Percentiles rank a stretch among this genome's conserved stretches.
Conservation (phyloP, 2,329 filamentous ascomycete species). For the Corynespora cassiicola region DNA sequence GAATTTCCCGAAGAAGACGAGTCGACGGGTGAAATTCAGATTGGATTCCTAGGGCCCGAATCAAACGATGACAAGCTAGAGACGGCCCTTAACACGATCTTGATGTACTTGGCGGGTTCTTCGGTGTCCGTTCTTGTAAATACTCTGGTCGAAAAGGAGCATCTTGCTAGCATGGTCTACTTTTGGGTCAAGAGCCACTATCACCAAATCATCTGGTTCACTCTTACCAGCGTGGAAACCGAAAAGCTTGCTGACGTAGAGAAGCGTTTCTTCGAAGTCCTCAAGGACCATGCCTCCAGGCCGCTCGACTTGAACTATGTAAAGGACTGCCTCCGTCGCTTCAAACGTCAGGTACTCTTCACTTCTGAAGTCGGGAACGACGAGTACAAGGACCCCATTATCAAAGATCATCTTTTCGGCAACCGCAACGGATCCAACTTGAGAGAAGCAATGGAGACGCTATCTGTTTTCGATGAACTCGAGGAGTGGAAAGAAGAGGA, state of each 20-base stretch:
- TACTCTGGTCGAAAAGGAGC: slow-evolving; percentile 88
- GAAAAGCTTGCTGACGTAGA: slow-evolving; percentile 85
- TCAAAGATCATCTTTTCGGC: slow-evolving; percentile 91
- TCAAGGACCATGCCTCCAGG: slow-evolving; percentile 80
- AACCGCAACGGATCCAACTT: slow-evolving; percentile 73
- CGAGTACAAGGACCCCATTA: slow-evolving; percentile 84
- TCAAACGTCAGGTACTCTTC: slow-evolving; percentile 82
- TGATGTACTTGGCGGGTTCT: slow-evolving; percentile 90
- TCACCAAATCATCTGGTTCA: slow-evolving; percentile 83
- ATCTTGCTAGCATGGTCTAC: slow-evolving; percentile 84
- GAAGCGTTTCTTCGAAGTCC: slow-evolving; percentile 80
- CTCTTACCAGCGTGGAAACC: slow-evolving; percentile 84
- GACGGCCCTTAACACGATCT: slow-evolving; percentile 78
- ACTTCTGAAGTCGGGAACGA: slow-evolving; percentile 80
- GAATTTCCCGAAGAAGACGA: slow-evolving; percentile 98
- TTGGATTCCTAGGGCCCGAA: slow-evolving; percentile 86
- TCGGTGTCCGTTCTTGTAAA: slow-evolving; percentile 94
- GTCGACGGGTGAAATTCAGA: slow-evolving; percentile 84
- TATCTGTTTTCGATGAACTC: slow-evolving; percentile 68
- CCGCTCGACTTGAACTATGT: slow-evolving; percentile 90
- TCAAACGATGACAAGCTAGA: slow-evolving; percentile 69
- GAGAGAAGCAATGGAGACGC: slow-evolving; percentile 44
- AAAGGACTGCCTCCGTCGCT: slow-evolving; percentile 82
- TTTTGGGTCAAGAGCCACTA: slow-evolving; percentile 82
- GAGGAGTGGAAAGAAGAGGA: slow-evolving; percentile 81